Evolutionary conservation across 805 yeast species (phyloP).

Genomic region (Cyberlindnera japonica): DNA sequence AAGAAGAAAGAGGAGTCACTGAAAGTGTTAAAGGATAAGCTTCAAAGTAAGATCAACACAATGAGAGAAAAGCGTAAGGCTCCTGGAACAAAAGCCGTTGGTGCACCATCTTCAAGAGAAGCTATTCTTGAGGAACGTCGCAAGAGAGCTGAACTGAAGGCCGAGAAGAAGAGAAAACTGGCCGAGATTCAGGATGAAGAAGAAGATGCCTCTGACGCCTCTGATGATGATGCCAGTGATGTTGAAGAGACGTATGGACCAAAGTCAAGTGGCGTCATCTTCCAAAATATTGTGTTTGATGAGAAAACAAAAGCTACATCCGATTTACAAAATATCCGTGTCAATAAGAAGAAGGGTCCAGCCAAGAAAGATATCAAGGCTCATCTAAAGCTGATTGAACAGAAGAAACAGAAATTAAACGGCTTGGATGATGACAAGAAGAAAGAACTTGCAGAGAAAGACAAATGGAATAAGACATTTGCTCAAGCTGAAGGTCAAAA

Average conservation of each 20-base stretch:
- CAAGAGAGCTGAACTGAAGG: conserved; percentile 36
- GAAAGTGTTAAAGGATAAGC: conserved; percentile 68
- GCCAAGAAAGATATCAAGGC: conserved; percentile 79
- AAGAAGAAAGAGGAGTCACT: conserved; percentile 50
- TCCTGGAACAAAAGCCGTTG: conserved; percentile 74
- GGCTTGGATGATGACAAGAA: conserved; percentile 60
- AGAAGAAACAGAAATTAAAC: conserved; percentile 61
- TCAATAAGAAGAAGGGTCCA: conserved; percentile 73
- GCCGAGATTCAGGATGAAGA: conserved; percentile 38
- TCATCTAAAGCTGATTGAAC: conserved; percentile 73
- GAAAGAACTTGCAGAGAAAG: conserved; percentile 58
- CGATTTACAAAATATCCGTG: conserved; percentile 59
- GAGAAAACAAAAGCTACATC: conserved; percentile 80
- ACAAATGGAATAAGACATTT: conserved; percentile 80
- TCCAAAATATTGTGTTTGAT: conserved; percentile 75
- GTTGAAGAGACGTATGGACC: conserved; percentile 33
- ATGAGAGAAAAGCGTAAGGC: conserved; percentile 85
- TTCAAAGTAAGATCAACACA: conserved; percentile 65
- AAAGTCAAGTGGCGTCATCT: conserved; percentile 48
- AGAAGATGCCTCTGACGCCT: conserved; percentile 39
- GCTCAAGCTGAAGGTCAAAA: conserved; percentile 86
- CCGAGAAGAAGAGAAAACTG: conserved; percentile 35
- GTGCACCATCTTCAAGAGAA: conserved; percentile 84
- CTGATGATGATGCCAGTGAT: conserved; percentile 35
- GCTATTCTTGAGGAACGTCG: conserved; percentile 68